A percentile compares a stretch with the other conserved stretches of the same genome.
Conservation (phyloP, 805 yeast species). For the Middelhovenomyces tepae region DNA sequence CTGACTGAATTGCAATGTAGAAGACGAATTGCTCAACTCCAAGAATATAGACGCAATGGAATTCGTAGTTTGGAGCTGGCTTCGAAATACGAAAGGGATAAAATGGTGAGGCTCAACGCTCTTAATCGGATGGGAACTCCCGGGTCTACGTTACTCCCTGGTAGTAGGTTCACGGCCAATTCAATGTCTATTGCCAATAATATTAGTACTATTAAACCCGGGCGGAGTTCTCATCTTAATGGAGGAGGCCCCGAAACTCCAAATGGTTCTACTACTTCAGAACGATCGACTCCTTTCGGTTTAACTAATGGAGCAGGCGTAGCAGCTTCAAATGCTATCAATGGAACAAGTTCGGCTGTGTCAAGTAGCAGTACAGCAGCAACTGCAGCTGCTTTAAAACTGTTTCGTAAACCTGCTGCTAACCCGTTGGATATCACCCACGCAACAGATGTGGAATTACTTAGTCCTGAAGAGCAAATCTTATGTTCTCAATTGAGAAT, state of each 20-base stretch:
- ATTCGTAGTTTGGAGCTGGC: constrained; percentile 79
- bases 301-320: no score
- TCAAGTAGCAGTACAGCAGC: constrained; percentile 5
- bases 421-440: constrained; percentile 36
- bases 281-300: no score
- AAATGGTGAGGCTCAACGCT: constrained; percentile 54
- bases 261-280: no score
- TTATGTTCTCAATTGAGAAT: constrained; percentile 78
- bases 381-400: constrained; percentile 10
- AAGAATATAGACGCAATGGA: constrained; percentile 90
- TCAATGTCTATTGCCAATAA: no score
- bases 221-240: no score
- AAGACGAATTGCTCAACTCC: constrained; percentile 77
- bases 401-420: constrained; percentile 24
- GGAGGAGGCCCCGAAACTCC: no score
- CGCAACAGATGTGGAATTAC: constrained; percentile 72
- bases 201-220: no score
- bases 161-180: constrained; percentile 29
- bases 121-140: constrained; percentile 42
- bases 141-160: constrained; percentile 13
- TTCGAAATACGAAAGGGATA: constrained; percentile 78
- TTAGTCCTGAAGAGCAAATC: constrained; percentile 81
- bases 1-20: constrained; percentile 71
- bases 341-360: not conserved
- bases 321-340: not conserved